Percentiles rank a stretch among this genome's conserved stretches.
These are phyloP conservation scores for Phytophthora quininea DNA, from an alignment of 352 stramenopile genomes.

Conservation along the genomic window DNA sequence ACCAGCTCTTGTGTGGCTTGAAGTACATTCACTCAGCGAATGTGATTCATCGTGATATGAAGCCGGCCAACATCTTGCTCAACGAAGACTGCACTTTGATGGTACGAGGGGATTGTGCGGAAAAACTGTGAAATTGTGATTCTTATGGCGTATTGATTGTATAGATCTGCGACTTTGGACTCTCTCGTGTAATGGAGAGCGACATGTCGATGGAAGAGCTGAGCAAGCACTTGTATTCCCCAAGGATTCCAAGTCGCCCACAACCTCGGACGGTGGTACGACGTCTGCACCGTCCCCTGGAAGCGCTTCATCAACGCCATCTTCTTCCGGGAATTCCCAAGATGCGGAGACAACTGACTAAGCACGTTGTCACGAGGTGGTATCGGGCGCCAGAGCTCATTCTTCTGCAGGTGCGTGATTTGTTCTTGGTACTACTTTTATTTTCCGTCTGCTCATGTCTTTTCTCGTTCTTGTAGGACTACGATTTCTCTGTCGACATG, in stretches of 20 bases:
- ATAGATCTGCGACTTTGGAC: constrained; percentile 84
- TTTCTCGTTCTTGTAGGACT: constrained; percentile 70
- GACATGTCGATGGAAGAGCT: constrained; percentile 80
- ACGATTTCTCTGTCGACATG: constrained; percentile 98
- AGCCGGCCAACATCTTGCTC: constrained; percentile 89
- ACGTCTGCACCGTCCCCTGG: constrained; percentile 67
- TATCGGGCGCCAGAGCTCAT: constrained; percentile 97
- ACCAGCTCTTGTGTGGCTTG: constrained; percentile 94
- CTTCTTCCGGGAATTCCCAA: constrained; percentile 71
- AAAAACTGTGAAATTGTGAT: too few relatives aligned
- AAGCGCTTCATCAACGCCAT: constrained; percentile 73
- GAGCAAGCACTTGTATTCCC: constrained; percentile 79
- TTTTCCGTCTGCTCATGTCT: not conserved
- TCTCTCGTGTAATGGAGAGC: constrained; percentile 83
- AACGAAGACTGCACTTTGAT: constrained; percentile 90
- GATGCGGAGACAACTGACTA: constrained; percentile 94
- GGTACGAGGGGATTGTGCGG: constrained; percentile 25
- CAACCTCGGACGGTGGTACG: constrained; percentile 64
- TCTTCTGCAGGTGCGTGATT: constrained; percentile 63
- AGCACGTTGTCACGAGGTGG: constrained; percentile 99
- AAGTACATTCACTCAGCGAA: constrained; percentile 97
- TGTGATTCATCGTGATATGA: constrained; percentile 91
- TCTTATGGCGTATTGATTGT: not conserved
- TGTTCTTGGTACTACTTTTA: not conserved
- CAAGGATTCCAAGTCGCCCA: constrained; percentile 83